Base-by-base conservation (phyloP, 1,284 basidiomycete species). In the Malassezia pachydermatis region DNA sequence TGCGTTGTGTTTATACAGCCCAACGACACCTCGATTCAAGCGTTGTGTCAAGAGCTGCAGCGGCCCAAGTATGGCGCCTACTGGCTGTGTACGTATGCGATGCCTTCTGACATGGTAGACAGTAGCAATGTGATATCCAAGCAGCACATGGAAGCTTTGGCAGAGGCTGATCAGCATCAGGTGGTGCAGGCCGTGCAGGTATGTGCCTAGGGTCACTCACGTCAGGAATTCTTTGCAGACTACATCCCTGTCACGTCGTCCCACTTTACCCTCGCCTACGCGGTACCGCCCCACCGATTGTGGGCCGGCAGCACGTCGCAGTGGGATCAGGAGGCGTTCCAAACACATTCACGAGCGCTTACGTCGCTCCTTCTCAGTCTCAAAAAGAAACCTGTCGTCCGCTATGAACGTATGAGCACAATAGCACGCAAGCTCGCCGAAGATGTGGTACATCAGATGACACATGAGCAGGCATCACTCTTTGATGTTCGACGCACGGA, bases 41-140 rank as follows among this genome's bases (percentile, higher is more conserved):
- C 84, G 8, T 77, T 96, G 42, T 84, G 84, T 60, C 76, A 78
- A 35, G 94, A 99, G 72, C 77, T 99, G 5, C 48, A 51, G 11
- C 54, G 43, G 64, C 94, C 90, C 4, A 84, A 84, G 72, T 99
- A 98, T 70, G 87, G 87, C 67, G 85, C 87, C 74, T 99, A 99
- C 75, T 95, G 89, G 73, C 73, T 68, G 55, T 59, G 48, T 50
- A 50, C 29, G 47, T 47, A 27, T 42, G 27, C 34, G 34, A 5
- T 10, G 16, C 34, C 45, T 10, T 30, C 29, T n/a, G n/a, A 30
- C 9, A 48, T 22, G 3, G n/a, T 24, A 41, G 48, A 51, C 50
- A 98, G 98, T 70, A 95, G 89, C 74, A 96, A 94, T 63, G 81
- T 85, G 24, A 75, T 98, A 49, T 86, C 80, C 54, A 98, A 96